Base-by-base conservation (phyloP, 1,284 basidiomycete species). In the Ceratobasidium sp. region DNA sequence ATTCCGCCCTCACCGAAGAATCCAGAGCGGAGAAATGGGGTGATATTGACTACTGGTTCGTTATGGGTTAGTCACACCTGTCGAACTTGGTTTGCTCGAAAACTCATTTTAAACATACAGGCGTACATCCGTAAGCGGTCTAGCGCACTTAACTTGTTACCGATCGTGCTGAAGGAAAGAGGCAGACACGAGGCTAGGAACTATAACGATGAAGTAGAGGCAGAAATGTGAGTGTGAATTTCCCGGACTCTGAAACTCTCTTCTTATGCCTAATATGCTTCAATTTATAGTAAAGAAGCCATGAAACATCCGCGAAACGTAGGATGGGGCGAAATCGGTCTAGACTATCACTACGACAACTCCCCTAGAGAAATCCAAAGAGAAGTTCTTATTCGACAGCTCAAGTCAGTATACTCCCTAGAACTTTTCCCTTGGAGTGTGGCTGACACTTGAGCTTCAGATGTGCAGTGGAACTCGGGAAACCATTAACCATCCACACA, bases 261-360 rank as follows among this genome's bases (percentile, higher is more conserved):
- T n/a, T 26, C 23, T 1, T 12, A 23, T 3, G 9, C 9, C 3
- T 28, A 14, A 2, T n/a, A 23, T 39, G 41, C 67, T n/a, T 8
- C n/a, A n/a, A n/a, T n/a, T n/a, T n/a, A n/a, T 77, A 92, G 91
- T 45, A 74, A 92, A 67, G 86, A 89, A 76, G 92, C 92, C 1
- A 91, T 93, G 87, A 71, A 81, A 0, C 92, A 93, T 76, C 89
- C 90, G 1, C 87, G 89, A 10, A 93, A 91, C 75, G 91, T 93
- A 4, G 90, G 90, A 8, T 92, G 89, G 89, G 92, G 92, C 0
- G 92, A 94, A 78, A 93, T 93, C 69, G 92, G 92, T 3, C 84
- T 94, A 3, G 92, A 94, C 75, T 93, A 92, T 76, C 91, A 93
- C 79, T 93, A 93, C 77, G 87, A 92, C 77, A 85, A 88, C 76